phyloP scores from a whole-genome alignment of 768 basidiomycete genomes.

The Serendipita sp. region DNA sequence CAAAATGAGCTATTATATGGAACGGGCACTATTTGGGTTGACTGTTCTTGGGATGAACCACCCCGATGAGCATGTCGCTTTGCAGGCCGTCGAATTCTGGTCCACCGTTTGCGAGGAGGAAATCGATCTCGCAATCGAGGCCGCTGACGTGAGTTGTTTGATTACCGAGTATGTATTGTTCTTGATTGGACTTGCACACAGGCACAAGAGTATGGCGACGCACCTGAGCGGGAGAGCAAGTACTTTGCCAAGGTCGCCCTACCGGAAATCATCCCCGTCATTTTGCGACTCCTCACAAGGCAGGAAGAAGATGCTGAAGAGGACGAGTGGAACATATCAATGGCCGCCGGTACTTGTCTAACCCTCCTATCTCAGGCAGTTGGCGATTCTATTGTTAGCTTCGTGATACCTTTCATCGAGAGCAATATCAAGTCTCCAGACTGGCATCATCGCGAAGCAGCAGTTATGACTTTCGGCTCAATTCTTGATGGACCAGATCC shows the following conservation, averaged over 20 bases:
- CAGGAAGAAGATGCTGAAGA: slow-evolving; percentile 97
- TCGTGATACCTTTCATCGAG: slow-evolving; percentile 96
- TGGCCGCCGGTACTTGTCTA: slow-evolving; percentile 91
- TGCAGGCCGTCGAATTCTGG: slow-evolving; percentile 99
- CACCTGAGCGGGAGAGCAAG: slow-evolving; percentile 70
- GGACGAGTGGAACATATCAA: slow-evolving; percentile 97
- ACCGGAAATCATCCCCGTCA: slow-evolving; percentile 86
- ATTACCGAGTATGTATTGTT: background rate
- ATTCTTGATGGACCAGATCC: slow-evolving; percentile 96
- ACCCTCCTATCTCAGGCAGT: slow-evolving; percentile 80
- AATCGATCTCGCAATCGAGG: slow-evolving; percentile 79
- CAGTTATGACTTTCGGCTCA: slow-evolving; percentile 95
- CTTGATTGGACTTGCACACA: slow-evolving; percentile 18
- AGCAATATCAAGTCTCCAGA: slow-evolving; percentile 81
- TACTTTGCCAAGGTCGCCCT: slow-evolving; percentile 90
- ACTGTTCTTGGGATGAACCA: slow-evolving; percentile 98
- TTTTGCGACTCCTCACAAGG: slow-evolving; percentile 71
- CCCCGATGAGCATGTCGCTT: slow-evolving; percentile 72
- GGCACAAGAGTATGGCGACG: slow-evolving; percentile 83
- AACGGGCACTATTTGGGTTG: slow-evolving; percentile 94
- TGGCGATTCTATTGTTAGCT: slow-evolving; percentile 76
- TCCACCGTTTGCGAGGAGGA: slow-evolving; percentile 98
- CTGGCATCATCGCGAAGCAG: slow-evolving; percentile 94
- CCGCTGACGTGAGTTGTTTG: slow-evolving; percentile 53
- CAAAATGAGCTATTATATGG: slow-evolving; percentile 99